Base-by-base conservation (phyloP, 202 grass and related monocot genomes). In the Elaeis oleifera region DNA sequence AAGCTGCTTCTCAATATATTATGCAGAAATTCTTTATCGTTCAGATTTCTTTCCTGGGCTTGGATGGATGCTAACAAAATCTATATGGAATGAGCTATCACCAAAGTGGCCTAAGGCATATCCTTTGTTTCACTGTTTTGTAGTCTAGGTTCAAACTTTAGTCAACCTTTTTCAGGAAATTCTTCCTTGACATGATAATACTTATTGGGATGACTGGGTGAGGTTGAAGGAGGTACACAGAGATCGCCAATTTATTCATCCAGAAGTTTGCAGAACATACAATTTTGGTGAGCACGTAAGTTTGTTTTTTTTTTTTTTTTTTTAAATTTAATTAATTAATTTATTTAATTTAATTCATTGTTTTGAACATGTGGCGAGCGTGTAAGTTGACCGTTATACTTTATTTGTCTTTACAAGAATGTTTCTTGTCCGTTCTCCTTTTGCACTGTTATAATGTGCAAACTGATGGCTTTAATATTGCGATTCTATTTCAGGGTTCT, bases 141-240 rank as follows among this genome's bases (percentile, higher is more conserved):
- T 24, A 14, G 9, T n/a, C 24, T 78, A 18, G 6, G 36, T 63
- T 56, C 16, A 29, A 64, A 49, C 48, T 80, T 49, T 48, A 6
- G 1, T 5, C 61, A 50, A 50, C 44, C 22, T 78, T 54, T 31
- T 18, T 23, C 1, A 16, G 8, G 20, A 6, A 56, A 55, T 20
- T 75, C 57, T 81, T 86, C 92, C 88, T 97, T 97, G 80, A 97
- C 82, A 28, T 76, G 19, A 57, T 59, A 79, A 86, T 78, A 97
- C 92, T 97, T 97, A 92, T 83, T 97, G 92, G 92, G 92, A 97
- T 84, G 92, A 97, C 70, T 97, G 92, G 88, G 68, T 97, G 59
- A 89, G 92, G 62, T 60, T 97, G 63, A 97, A 97, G 69, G 88
- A 97, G 77, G 85, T 92, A 64, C 94, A 89, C 65, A 72, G 58